Evolutionary conservation across 1,139 yeast genomes (phyloP).

Genomic region (Blastobotrys ciferrii): DNA sequence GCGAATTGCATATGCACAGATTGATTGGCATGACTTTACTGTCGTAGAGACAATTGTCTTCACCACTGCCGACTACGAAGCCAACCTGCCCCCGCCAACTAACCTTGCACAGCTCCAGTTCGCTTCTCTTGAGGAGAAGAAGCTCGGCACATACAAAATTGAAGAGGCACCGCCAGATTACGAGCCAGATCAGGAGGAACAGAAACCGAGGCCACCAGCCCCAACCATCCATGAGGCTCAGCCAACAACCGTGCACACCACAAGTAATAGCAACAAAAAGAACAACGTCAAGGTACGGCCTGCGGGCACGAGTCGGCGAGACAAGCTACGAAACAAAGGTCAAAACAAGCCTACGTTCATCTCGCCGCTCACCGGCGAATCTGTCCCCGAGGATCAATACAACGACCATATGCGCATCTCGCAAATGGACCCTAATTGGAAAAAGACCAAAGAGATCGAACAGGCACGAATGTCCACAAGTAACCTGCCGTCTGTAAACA

Average conservation of each 20-base stretch:
- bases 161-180: slow-evolving; percentile 44
- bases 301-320: slow-evolving; percentile 64
- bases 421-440: slow-evolving; percentile 75
- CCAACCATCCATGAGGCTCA: not conserved
- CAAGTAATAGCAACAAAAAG: not conserved
- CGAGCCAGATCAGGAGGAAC: slow-evolving; percentile 23
- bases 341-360: slow-evolving; percentile 40
- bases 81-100: slow-evolving; percentile 61
- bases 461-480: slow-evolving; percentile 61
- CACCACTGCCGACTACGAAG: slow-evolving; percentile 61
- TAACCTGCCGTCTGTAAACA: slow-evolving; percentile 67
- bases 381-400: slow-evolving; percentile 68
- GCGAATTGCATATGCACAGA: slow-evolving; percentile 61
- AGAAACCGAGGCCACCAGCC: slow-evolving; percentile 18
- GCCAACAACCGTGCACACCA: slow-evolving; percentile 4
- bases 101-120: slow-evolving; percentile 58
- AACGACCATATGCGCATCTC: slow-evolving; percentile 72
- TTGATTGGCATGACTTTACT: slow-evolving; percentile 85
- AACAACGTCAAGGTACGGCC: slow-evolving; percentile 56
- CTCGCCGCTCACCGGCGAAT: slow-evolving; percentile 73
- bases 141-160: slow-evolving; percentile 29
- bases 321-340: slow-evolving; percentile 33
- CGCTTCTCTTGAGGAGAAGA: slow-evolving; percentile 56
- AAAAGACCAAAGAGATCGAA: slow-evolving; percentile 61
- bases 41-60: slow-evolving; percentile 70